Percentiles rank a stretch among this genome's conserved stretches.
phyloP scores from a whole-genome alignment of 2,329 filamentous ascomycete genomes.

The Fusarium fracticaudum region DNA sequence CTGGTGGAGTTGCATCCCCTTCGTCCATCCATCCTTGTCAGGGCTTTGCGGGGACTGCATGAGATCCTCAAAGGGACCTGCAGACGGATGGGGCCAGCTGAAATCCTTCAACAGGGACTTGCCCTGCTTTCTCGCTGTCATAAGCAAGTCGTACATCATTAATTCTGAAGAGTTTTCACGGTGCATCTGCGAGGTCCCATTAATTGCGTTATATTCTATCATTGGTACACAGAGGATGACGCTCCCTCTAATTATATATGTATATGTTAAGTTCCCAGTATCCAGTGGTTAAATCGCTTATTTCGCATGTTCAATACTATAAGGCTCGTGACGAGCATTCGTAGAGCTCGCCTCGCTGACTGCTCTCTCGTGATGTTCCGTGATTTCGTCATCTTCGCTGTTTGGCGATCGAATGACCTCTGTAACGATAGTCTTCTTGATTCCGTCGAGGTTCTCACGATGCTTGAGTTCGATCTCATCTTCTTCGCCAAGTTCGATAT shows the following conservation, averaged over 20 bases:
- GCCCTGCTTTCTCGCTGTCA: background rate
- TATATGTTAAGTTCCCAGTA: constrained; percentile 11
- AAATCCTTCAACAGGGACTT: background rate
- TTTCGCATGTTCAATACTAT: constrained; percentile 34
- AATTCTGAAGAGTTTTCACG: constrained; percentile 1
- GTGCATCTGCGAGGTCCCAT: background rate
- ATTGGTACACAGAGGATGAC: background rate
- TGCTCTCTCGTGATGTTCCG: constrained; percentile 41
- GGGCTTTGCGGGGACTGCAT: constrained; percentile 14
- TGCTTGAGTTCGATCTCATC: constrained; percentile 40
- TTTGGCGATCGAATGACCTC: constrained; percentile 26
- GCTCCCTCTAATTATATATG: constrained; percentile 23
- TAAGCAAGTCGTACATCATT: background rate
- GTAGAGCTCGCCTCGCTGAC: constrained; percentile 41
- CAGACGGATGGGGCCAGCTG: background rate
- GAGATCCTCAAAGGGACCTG: background rate
- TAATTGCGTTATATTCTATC: constrained; percentile 14
- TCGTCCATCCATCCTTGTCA: constrained; percentile 28
- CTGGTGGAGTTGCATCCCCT: constrained; percentile 13
- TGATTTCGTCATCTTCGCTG: constrained; percentile 28
- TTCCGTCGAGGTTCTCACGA: constrained; percentile 35
- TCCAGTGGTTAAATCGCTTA: constrained; percentile 11
- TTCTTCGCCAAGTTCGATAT: constrained; percentile 43
- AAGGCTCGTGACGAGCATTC: constrained; percentile 27
- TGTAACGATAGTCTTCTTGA: constrained; percentile 38